Percentiles rank a stretch among this genome's conserved stretches.
These are phyloP conservation scores for Fonsecaea multimorphosa DNA, from an alignment of 2,329 filamentous ascomycete genomes.

Conservation along the genomic window DNA sequence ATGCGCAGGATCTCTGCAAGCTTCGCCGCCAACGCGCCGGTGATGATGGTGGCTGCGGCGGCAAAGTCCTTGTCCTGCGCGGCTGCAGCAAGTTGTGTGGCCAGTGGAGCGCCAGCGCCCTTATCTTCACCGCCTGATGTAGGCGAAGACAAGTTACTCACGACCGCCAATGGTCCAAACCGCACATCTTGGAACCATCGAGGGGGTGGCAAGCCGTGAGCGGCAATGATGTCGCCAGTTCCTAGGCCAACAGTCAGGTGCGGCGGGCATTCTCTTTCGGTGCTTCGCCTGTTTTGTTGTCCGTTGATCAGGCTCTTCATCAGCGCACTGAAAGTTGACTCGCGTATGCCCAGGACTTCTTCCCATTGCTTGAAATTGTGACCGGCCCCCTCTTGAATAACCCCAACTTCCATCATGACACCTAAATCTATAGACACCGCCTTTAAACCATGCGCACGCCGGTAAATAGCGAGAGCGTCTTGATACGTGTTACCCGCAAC, in stretches of 20 bases:
- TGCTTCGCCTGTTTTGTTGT: not conserved
- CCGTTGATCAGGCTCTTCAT: conserved; percentile 1
- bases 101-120: conserved; percentile 12
- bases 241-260: not conserved
- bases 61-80: conserved; percentile 11
- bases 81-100: conserved; percentile 24
- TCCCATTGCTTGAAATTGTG: conserved; percentile 20
- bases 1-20: conserved; percentile 26
- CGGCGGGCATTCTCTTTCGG: not conserved
- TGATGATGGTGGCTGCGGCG: not conserved
- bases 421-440: conserved; percentile 44
- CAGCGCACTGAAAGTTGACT: too few relatives aligned
- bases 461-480: conserved; percentile 44
- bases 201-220: not conserved
- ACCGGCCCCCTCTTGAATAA: conserved; percentile 24
- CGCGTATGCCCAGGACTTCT: too few relatives aligned
- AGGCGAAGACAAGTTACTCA: not conserved
- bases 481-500: conserved; percentile 47
- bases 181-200: not conserved
- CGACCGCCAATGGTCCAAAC: not conserved
- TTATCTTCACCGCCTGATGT: not conserved
- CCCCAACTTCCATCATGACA: conserved; percentile 42
- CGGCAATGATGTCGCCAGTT: not conserved
- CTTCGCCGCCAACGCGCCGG: conserved; percentile 10
- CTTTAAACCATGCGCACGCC: conserved; percentile 39